These are phyloP conservation scores for Fulvia fulva DNA, from an alignment of 2,329 filamentous ascomycete species.

Conservation along the genomic window DNA sequence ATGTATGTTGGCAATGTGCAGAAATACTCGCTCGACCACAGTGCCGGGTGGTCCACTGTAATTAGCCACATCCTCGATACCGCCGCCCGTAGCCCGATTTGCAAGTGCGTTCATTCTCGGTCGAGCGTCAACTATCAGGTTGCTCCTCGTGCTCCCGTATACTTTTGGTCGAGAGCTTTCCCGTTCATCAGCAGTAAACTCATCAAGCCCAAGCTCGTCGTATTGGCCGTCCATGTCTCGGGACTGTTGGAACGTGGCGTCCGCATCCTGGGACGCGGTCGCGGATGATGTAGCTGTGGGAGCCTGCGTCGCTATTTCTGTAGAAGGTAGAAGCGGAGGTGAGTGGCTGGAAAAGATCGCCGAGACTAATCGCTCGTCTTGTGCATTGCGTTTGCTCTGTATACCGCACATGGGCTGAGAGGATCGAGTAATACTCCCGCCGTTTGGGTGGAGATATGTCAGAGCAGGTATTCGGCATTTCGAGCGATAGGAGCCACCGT, in stretches of 20 bases:
- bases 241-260: neutral
- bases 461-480: slow-evolving; percentile 82
- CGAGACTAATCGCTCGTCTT: slow-evolving; percentile 89
- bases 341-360: slow-evolving; percentile 76
- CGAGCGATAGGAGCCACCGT: slow-evolving; percentile 85
- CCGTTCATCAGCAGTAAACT: slow-evolving; percentile 11
- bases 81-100: slow-evolving; percentile 88
- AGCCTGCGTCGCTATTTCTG: slow-evolving; percentile 2
- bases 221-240: neutral
- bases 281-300: neutral
- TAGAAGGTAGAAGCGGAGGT: slow-evolving; percentile 9
- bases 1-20: slow-evolving; percentile 97
- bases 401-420: slow-evolving; percentile 89
- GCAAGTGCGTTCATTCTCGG: slow-evolving; percentile 91
- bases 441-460: slow-evolving; percentile 95
- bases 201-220: slow-evolving; percentile 19
- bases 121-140: slow-evolving; percentile 91
- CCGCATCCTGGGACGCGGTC: neutral
- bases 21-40: slow-evolving; percentile 66
- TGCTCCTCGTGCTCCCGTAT: slow-evolving; percentile 89
- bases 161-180: slow-evolving; percentile 38
- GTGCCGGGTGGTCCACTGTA: slow-evolving; percentile 73
- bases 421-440: slow-evolving; percentile 92
- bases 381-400: slow-evolving; percentile 76
- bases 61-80: slow-evolving; percentile 96